Base-by-base conservation (phyloP, 140 eudicot genomes). In the Oenanthe javanica region DNA sequence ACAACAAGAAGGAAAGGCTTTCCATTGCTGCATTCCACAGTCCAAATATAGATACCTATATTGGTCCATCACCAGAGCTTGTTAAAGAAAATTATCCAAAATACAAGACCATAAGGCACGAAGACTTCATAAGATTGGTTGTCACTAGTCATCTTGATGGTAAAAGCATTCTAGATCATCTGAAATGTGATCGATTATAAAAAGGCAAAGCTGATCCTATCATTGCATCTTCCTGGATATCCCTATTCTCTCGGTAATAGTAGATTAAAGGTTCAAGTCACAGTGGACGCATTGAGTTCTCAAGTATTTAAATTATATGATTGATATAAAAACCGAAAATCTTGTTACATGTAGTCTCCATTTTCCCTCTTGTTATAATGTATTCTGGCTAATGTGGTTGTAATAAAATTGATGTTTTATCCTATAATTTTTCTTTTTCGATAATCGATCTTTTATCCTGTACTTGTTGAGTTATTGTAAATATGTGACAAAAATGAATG, bases 11-110 rank as follows among this genome's bases (percentile, higher is more conserved):
- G 5, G 89, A 89, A 50, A 80, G 97, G 21, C 81, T 91, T 21
- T 91, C 97, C 0, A 81, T 91, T 43, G 92, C 92, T 0, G 89
- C 84, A 61, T 89, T 91, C 52, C 90, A 89, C 80, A 78, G 79
- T 47, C 87, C 89, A 3, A 80, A 57, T 0, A 21, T 71, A 5
- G 72, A 50, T 6, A 27, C 85, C 2, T 48, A 38, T 50, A 85
- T 91, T 2, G 89, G 86, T 0, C 97, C 96, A 23, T 51, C 85
- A 27, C 72, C 70, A 0, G 87, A 84, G 81, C 84, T 82, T 47
- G 82, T 83, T 49, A 81, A 84, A 50, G 79, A 83, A 0, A 79
- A 79, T 61, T 23, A 66, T 61, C 75, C 79, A 4, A 89, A 86
- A 21, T 89, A 86, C 45, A 89, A 89, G 83, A 89, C 90, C 6